Evolutionary conservation across 331 rosid genomes (phyloP).

Genomic region (Saraca asoca): DNA sequence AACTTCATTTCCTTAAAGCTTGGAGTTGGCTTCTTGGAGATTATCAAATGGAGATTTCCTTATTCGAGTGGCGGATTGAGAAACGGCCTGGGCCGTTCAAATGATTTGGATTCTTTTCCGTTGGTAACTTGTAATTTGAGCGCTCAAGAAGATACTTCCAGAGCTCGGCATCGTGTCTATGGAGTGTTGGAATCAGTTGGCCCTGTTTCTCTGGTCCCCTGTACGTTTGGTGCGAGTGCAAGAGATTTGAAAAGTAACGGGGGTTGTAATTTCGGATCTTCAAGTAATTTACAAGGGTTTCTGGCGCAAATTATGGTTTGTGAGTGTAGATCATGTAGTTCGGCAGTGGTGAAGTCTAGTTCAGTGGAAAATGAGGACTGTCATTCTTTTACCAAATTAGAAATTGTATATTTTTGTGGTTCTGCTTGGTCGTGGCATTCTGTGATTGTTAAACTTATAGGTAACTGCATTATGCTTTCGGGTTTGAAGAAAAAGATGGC

Average conservation of each 20-base stretch:
- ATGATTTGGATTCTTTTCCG: slow-evolving; percentile 33
- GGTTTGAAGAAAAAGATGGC: slow-evolving; percentile 75
- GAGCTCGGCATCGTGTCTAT: slow-evolving; percentile 42
- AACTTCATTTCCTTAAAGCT: slow-evolving; percentile 72
- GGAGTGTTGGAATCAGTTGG: slow-evolving; percentile 68
- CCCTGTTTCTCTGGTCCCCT: slow-evolving; percentile 60
- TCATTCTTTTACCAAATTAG: slow-evolving; percentile 56
- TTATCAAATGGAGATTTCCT: slow-evolving; percentile 62
- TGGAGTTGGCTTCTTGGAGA: slow-evolving; percentile 62
- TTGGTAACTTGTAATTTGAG: slow-evolving; percentile 30
- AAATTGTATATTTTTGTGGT: slow-evolving; percentile 63
- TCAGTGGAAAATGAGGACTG: slow-evolving; percentile 29
- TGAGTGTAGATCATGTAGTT: slow-evolving; percentile 57
- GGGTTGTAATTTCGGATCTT: slow-evolving; percentile 30
- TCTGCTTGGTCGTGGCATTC: slow-evolving; percentile 75
- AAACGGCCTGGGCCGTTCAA: slow-evolving; percentile 10
- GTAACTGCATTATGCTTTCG: slow-evolving; percentile 43
- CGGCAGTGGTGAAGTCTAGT: slow-evolving; percentile 34
- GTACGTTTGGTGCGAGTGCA: slow-evolving; percentile 34
- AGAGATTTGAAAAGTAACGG: slow-evolving; percentile 11
- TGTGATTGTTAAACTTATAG: slow-evolving; percentile 58
- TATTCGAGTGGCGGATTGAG: slow-evolving; percentile 35
- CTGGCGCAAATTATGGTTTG: slow-evolving; percentile 60
- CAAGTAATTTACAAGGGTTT: slow-evolving; percentile 56
- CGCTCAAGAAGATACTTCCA: slow-evolving; percentile 21